Conservation (phyloP, 2,329 filamentous ascomycete genomes). For the Ophiosphaerella herpotricha region DNA sequence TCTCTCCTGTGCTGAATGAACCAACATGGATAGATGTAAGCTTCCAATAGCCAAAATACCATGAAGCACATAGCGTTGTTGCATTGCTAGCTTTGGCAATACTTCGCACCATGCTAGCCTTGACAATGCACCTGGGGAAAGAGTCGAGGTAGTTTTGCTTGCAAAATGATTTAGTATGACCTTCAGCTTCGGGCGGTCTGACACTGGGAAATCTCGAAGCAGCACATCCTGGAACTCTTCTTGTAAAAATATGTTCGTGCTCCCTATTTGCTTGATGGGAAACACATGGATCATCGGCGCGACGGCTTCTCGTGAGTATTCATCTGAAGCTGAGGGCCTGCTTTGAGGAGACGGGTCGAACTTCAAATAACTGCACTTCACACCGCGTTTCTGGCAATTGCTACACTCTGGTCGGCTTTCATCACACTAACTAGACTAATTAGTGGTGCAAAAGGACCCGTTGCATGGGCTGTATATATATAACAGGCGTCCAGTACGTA, state of each 20-base stretch:
- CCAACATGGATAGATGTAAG: constrained; percentile 49
- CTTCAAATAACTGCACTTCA: constrained; percentile 23
- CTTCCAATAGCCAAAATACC: constrained; percentile 50
- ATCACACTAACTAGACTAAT: constrained; percentile 23
- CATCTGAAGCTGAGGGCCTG: background rate
- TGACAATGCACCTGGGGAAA: constrained; percentile 12
- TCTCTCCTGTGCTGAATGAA: constrained; percentile 8
- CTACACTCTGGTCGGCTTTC: constrained; percentile 21
- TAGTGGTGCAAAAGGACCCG: background rate
- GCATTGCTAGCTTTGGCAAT: constrained; percentile 40
- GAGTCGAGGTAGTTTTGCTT: constrained; percentile 21
- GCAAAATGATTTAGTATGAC: constrained; percentile 32
- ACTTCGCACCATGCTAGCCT: constrained; percentile 25
- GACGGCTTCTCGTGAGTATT: background rate
- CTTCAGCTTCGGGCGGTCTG: constrained; percentile 12
- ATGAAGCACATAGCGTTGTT: constrained; percentile 49
- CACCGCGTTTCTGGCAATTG: constrained; percentile 18
- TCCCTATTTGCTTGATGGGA: background rate
- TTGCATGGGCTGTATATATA: background rate
- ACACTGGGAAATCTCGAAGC: constrained; percentile 13
- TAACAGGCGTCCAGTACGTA: constrained; percentile 1
- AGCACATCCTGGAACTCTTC: constrained; percentile 11
- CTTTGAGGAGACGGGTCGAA: constrained; percentile 13
- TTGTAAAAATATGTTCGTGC: constrained; percentile 14
- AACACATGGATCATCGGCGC: constrained; percentile 7